Evolutionary conservation across 441 rosid genomes (phyloP).

Genomic region (Brassica balearica): DNA sequence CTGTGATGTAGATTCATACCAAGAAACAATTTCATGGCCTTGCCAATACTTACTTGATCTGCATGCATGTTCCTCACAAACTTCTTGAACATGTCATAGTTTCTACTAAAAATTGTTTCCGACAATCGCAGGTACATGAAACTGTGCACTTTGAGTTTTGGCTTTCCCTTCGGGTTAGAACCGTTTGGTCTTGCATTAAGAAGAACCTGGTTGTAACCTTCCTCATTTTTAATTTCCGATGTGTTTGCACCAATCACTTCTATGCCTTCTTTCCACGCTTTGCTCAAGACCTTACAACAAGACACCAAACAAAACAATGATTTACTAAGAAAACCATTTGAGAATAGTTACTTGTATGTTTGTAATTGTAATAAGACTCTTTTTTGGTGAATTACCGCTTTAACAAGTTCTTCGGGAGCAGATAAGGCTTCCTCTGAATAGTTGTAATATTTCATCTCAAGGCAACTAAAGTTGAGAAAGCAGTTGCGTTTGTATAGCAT

Average conservation of each 20-base stretch:
- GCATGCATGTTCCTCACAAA: neutral
- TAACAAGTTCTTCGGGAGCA: neutral
- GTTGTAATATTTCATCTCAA: neutral
- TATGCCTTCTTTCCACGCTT: slow-evolving; percentile 1
- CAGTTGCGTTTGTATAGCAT: slow-evolving; percentile 14
- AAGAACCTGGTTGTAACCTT: slow-evolving; percentile 4
- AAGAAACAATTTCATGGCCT: neutral
- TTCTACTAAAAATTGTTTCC: neutral
- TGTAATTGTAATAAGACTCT: too few species aligned
- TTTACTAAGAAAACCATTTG: neutral
- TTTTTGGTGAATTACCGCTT: neutral
- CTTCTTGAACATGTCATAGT: neutral
- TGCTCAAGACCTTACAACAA: neutral
- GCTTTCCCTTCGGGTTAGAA: neutral
- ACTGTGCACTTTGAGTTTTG: neutral
- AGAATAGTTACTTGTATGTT: too few species aligned
- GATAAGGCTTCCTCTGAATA: neutral
- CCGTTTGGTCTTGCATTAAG: neutral
- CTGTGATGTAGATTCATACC: neutral
- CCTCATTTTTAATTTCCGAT: neutral
- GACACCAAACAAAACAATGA: neutral
- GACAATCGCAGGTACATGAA: slow-evolving; percentile 3
- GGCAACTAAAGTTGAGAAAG: neutral
- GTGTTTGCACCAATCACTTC: slow-evolving; percentile 8
- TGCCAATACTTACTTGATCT: neutral